phyloP scores from a whole-genome alignment of 2,329 filamentous ascomycete species.

The Macrophomina phaseolina region DNA sequence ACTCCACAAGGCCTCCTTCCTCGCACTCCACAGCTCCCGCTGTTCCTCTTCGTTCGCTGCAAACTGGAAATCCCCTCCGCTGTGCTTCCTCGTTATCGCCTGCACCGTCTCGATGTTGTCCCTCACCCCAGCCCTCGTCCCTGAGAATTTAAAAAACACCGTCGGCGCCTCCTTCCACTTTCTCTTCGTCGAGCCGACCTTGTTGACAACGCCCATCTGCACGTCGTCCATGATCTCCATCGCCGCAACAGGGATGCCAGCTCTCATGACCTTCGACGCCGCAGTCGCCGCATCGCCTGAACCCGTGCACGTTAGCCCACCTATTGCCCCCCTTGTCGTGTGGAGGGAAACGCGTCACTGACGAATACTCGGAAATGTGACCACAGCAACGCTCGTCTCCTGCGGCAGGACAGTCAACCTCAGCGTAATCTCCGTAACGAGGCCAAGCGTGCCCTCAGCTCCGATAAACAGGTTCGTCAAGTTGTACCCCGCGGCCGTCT shows the following conservation, averaged over 20 bases:
- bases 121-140: conserved; percentile 69
- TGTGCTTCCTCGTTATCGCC: conserved; percentile 67
- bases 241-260: conserved; percentile 73
- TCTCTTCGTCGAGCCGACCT: conserved; percentile 71
- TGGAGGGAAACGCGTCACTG: too few species aligned
- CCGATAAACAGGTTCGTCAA: conserved; percentile 80
- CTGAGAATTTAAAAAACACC: conserved; percentile 84
- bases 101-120: conserved; percentile 77
- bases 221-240: conserved; percentile 91
- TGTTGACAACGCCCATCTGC: conserved; percentile 83
- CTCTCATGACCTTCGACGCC: conserved; percentile 74
- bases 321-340: too few species aligned
- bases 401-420: conserved; percentile 79
- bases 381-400: conserved; percentile 77
- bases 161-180: conserved; percentile 79
- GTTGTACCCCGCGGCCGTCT: conserved; percentile 84
- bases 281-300: conserved; percentile 69
- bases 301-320: too few species aligned
- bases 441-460: conserved; percentile 78
- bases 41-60: conserved; percentile 59
- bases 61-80: conserved; percentile 61
- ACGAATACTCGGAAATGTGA: conserved; percentile 77
- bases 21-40: conserved; percentile 63
- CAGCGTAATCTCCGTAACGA: conserved; percentile 83
- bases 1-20: conserved; percentile 66